Evolutionary conservation across 352 stramenopile genomes (phyloP).

Genomic region (Phytopythium litorale): DNA sequence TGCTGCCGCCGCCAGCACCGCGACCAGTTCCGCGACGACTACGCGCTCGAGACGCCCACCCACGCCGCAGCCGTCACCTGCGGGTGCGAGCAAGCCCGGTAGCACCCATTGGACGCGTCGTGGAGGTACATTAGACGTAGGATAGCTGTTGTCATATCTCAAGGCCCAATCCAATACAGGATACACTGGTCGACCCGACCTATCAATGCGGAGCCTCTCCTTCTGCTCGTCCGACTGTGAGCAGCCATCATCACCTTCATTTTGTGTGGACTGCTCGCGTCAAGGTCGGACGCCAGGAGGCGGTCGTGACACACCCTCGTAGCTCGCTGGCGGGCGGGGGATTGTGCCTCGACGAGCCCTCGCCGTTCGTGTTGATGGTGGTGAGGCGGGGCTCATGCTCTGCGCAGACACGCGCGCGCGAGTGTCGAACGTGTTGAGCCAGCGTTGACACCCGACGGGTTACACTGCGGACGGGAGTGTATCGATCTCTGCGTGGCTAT

Average conservation of each 20-base stretch:
- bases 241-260: background rate
- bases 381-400: background rate
- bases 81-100: background rate
- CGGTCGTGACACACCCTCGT: background rate
- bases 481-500: background rate
- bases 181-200: background rate
- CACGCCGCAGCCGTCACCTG: background rate
- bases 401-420: background rate
- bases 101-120: background rate
- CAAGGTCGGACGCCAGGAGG: background rate
- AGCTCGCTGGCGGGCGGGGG: too few species aligned
- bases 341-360: background rate
- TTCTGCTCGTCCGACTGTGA: background rate
- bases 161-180: background rate
- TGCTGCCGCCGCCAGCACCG: constrained; percentile 3
- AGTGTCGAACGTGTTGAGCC: background rate
- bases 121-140: background rate
- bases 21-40: constrained; percentile 8
- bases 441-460: background rate
- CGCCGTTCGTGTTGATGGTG: background rate
- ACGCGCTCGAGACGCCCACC: constrained; percentile 4
- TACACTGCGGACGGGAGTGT: too few species aligned
- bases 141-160: background rate
- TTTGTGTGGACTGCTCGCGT: background rate
- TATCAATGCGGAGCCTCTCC: background rate